A percentile compares a stretch with the other conserved stretches of the same genome.
phyloP scores from a whole-genome alignment of 2,329 filamentous ascomycete genomes.

The Alternaria metachromatica region DNA sequence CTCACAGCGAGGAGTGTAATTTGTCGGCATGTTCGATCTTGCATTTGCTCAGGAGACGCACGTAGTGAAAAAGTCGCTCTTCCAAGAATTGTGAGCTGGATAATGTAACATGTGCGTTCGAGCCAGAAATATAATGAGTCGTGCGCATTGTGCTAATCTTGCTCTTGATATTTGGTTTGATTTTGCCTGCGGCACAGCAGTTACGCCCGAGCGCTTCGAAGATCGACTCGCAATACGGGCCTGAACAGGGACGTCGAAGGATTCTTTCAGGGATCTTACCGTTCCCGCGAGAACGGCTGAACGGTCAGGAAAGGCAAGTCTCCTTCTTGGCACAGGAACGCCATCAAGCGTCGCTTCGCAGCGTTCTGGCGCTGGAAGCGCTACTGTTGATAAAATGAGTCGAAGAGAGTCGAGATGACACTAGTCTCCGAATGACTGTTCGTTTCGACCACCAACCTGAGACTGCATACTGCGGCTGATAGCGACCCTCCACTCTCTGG shows the following conservation, averaged over 20 bases:
- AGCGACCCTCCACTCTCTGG: conserved; percentile 8
- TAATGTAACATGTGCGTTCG: background rate
- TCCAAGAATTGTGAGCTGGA: background rate
- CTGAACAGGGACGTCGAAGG: conserved; percentile 11
- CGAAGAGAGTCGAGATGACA: background rate
- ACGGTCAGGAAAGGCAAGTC: conserved; percentile 6
- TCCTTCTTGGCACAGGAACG: conserved; percentile 12
- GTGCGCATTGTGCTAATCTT: background rate
- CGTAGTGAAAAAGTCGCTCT: background rate
- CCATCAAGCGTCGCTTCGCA: conserved; percentile 8
- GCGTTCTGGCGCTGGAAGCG: background rate
- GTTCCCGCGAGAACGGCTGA: conserved; percentile 17
- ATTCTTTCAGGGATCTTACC: conserved; percentile 16
- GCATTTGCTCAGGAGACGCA: background rate
- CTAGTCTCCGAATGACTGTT: conserved; percentile 16
- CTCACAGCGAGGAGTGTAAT: conserved; percentile 3
- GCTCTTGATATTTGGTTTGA: background rate
- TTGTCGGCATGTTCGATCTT: conserved; percentile 6
- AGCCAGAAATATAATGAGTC: background rate
- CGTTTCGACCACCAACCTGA: conserved; percentile 20
- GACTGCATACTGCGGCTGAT: conserved; percentile 19
- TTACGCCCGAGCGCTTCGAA: conserved; percentile 15
- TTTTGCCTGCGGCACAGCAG: conserved; percentile 3
- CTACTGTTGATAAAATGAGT: conserved; percentile 1
- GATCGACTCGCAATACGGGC: conserved; percentile 7